Conservation (phyloP, 352 stramenopile species). For the Pythium sukuiense region DNA sequence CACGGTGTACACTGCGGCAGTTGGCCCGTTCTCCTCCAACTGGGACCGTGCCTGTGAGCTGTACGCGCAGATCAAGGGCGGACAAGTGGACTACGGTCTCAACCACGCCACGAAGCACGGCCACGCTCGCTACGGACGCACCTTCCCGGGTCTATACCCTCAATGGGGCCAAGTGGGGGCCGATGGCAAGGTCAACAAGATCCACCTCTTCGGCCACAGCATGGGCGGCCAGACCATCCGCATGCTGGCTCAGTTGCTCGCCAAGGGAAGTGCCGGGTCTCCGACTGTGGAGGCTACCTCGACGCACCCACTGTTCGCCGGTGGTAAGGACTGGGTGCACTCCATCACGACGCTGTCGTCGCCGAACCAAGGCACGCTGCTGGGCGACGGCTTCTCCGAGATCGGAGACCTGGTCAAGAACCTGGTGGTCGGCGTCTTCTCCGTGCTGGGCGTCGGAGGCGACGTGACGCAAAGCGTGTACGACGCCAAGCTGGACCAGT, state of each 20-base stretch:
- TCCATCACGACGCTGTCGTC: conserved; percentile 64
- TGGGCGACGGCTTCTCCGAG: conserved; percentile 46
- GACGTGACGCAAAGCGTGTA: conserved; percentile 36
- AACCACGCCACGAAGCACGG: conserved; percentile 23
- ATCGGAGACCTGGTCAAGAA: conserved; percentile 44
- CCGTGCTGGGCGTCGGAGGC: conserved; percentile 31
- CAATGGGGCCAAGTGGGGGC: conserved; percentile 45
- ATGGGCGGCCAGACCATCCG: conserved; percentile 74
- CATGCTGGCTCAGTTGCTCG: conserved; percentile 62
- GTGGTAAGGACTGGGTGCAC: conserved; percentile 55
- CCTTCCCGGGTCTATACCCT: conserved; percentile 52
- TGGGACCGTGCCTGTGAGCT: conserved; percentile 43
- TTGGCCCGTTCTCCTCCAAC: conserved; percentile 33
- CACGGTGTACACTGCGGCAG: conserved; percentile 21
- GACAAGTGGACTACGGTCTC: conserved; percentile 31
- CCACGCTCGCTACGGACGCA: conserved; percentile 39
- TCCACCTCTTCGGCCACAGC: conserved; percentile 68
- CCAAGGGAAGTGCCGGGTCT: conserved; percentile 40
- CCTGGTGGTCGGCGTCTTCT: conserved; percentile 37
- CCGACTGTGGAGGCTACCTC: conserved; percentile 33
- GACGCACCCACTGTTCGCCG: conserved; percentile 41
- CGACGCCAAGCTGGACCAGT: conserved; percentile 58
- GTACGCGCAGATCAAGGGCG: conserved; percentile 38
- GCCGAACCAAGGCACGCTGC: conserved; percentile 58
- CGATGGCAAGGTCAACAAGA: conserved; percentile 57